Conservation (phyloP, 176 grass and related monocot genomes). For the Calamus simplicifolius region DNA sequence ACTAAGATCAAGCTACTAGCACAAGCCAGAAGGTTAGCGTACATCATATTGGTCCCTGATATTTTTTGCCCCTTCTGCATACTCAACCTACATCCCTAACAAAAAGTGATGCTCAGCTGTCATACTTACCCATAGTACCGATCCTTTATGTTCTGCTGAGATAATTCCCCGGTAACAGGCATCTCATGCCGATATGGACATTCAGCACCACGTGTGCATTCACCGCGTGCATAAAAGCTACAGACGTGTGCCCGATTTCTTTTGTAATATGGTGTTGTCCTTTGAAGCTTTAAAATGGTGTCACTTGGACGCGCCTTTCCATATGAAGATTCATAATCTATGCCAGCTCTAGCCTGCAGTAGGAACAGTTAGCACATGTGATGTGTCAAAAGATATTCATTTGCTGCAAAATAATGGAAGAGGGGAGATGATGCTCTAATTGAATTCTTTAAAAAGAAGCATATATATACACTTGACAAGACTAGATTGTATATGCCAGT, state of each 20-base stretch:
- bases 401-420: neutral
- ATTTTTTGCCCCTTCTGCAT: too few relatives aligned
- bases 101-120: neutral
- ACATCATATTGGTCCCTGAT: too few relatives aligned
- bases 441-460: too few relatives aligned
- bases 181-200: conserved; percentile 98
- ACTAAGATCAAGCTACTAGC: too few relatives aligned
- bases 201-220: conserved; percentile 93
- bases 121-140: conserved; percentile 90
- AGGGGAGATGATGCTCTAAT: neutral
- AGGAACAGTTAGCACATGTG: neutral
- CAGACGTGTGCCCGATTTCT: conserved; percentile 95
- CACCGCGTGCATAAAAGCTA: conserved; percentile 90
- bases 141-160: conserved; percentile 99
- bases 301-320: conserved; percentile 79
- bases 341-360: conserved; percentile 74
- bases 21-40: too few relatives aligned
- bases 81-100: too few relatives aligned
- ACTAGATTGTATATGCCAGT: conserved; percentile 47
- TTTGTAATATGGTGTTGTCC: conserved; percentile 97
- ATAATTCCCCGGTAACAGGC: conserved; percentile 96
- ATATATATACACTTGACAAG: too few relatives aligned
- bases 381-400: neutral
- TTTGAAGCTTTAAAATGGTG: conserved; percentile 95
- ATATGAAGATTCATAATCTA: conserved; percentile 89